phyloP scores from a whole-genome alignment of 208 protist species.

The Leishmania lainsoni region DNA sequence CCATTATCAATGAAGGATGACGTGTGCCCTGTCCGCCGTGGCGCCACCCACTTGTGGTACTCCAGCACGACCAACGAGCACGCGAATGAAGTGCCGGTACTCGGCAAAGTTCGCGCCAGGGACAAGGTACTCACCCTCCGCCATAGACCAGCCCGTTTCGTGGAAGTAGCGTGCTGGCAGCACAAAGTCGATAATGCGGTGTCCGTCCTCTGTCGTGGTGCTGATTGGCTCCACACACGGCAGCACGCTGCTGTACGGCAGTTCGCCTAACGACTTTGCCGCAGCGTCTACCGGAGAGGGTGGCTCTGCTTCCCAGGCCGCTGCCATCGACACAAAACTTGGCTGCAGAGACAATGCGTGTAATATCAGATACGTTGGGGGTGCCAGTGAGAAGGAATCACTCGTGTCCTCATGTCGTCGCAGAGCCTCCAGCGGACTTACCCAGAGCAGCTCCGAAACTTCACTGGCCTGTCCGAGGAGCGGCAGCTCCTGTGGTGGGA shows the following conservation, averaged over 20 bases:
- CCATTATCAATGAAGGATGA: background rate
- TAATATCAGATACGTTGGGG: slow-evolving; percentile 54
- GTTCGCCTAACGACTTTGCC: background rate
- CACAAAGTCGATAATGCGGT: slow-evolving; percentile 20
- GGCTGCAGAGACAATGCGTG: slow-evolving; percentile 36
- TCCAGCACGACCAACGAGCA: slow-evolving; percentile 13
- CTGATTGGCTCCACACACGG: slow-evolving; percentile 25
- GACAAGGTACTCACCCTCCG: slow-evolving; percentile 21
- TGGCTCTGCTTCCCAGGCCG: slow-evolving; percentile 26
- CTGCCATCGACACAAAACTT: slow-evolving; percentile 24
- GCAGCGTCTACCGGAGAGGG: background rate
- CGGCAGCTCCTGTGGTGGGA: slow-evolving; percentile 34
- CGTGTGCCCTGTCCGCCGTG: background rate
- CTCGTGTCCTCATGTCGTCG: slow-evolving; percentile 37
- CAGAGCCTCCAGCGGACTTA: slow-evolving; percentile 49
- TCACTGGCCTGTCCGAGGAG: slow-evolving; percentile 41
- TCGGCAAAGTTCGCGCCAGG: slow-evolving; percentile 12
- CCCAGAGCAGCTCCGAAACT: slow-evolving; percentile 49
- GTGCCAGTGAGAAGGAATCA: slow-evolving; percentile 45
- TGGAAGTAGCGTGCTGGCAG: slow-evolving; percentile 28
- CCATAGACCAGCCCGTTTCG: slow-evolving; percentile 28
- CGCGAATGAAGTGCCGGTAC: slow-evolving; percentile 15
- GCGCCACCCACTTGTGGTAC: background rate
- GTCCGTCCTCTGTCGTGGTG: slow-evolving; percentile 8
- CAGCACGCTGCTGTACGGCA: slow-evolving; percentile 30